These are phyloP conservation scores for Circinella minor DNA, from an alignment of 371 early-diverging fungal genomes.

Conservation along the genomic window DNA sequence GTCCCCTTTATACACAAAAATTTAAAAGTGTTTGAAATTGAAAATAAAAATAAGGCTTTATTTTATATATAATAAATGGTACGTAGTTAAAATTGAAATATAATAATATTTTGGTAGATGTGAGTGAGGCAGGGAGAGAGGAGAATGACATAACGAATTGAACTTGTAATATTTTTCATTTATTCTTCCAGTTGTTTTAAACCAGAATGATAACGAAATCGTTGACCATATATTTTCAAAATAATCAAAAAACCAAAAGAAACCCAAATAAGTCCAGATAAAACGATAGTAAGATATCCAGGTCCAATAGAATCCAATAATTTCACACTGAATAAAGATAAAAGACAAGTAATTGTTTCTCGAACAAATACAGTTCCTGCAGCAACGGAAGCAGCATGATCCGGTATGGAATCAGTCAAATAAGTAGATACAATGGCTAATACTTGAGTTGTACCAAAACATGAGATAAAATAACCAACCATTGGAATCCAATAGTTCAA, in stretches of 20 bases:
- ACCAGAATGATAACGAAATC: slow-evolving; percentile 21
- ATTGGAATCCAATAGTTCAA: slow-evolving; percentile 42
- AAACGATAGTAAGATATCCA: slow-evolving; percentile 18
- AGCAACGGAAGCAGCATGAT: slow-evolving; percentile 42
- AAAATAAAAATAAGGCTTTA: too few species aligned
- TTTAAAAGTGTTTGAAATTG: too few species aligned
- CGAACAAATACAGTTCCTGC: slow-evolving; percentile 43
- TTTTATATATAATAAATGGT: too few species aligned
- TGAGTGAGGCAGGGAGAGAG: too few species aligned
- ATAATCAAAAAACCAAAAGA: slow-evolving; percentile 12
- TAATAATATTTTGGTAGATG: too few species aligned
- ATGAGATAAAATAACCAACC: slow-evolving; percentile 45
- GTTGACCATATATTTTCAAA: slow-evolving; percentile 23
- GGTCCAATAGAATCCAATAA: slow-evolving; percentile 23
- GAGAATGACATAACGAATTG: too few species aligned
- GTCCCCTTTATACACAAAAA: too few species aligned
- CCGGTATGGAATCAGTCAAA: slow-evolving; percentile 44
- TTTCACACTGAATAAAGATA: slow-evolving; percentile 26
- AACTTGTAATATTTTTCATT: too few species aligned
- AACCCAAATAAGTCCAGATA: slow-evolving; percentile 15
- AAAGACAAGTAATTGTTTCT: slow-evolving; percentile 37
- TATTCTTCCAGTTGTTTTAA: too few species aligned
- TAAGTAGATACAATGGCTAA: slow-evolving; percentile 39
- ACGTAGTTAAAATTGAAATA: too few species aligned
- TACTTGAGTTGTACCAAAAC: slow-evolving; percentile 49